phyloP scores from a whole-genome alignment of 2,329 filamentous ascomycete species.

The Ophiostoma perfectum region DNA sequence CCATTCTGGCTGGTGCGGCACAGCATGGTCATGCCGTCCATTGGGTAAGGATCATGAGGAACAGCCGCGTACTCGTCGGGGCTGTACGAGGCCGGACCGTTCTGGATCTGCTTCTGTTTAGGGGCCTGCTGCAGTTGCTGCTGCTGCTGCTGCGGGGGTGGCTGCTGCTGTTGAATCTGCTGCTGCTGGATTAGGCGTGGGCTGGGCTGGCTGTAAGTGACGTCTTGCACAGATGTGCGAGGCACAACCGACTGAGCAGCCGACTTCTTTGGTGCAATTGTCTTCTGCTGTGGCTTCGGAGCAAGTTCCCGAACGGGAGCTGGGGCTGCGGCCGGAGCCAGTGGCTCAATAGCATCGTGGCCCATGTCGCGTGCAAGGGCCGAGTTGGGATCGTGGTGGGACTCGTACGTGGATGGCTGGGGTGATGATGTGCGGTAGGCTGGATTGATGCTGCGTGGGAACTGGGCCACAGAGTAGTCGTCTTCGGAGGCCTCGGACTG shows the following conservation, averaged over 20 bases:
- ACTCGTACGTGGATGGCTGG: conserved; percentile 86
- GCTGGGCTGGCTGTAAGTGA: not conserved
- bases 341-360: conserved; percentile 10
- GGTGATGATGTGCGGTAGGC: conserved; percentile 94
- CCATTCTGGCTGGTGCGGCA: conserved; percentile 56
- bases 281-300: not conserved
- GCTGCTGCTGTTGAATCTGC: conserved; percentile 21
- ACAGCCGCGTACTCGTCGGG: conserved; percentile 63
- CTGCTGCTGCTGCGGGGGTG: conserved; percentile 12
- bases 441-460: conserved; percentile 90
- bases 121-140: conserved; percentile 29
- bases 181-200: conserved; percentile 15
- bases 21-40: conserved; percentile 63
- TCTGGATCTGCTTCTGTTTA: conserved; percentile 31
- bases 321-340: not conserved
- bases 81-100: conserved; percentile 36
- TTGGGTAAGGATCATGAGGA: conserved; percentile 49
- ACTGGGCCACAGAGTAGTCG: conserved; percentile 93
- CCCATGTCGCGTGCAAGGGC: conserved; percentile 61
- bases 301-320: not conserved
- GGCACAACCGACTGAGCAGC: not conserved
- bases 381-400: conserved; percentile 78
- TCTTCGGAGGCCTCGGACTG: conserved; percentile 81
- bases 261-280: conserved; percentile 2
- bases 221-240: conserved; percentile 7